phyloP scores from a whole-genome alignment of 352 stramenopile species.

The Pythium aphanidermatum region DNA sequence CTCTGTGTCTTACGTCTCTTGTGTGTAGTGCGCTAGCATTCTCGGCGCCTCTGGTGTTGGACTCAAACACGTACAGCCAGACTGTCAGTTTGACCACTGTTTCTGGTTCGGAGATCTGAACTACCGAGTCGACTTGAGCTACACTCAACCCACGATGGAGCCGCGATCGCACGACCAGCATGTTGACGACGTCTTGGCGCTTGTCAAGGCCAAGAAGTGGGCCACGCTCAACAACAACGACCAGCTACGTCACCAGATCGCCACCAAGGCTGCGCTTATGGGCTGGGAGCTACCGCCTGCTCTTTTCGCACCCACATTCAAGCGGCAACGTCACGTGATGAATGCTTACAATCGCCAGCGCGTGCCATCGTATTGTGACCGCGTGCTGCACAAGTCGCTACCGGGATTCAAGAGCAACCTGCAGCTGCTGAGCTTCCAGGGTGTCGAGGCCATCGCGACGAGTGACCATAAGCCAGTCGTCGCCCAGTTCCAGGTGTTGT shows the following conservation, averaged over 20 bases:
- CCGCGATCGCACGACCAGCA: constrained; percentile 61
- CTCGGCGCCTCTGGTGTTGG: constrained; percentile 48
- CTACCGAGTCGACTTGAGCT: constrained; percentile 76
- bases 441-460: constrained; percentile 56
- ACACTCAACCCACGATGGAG: constrained; percentile 22
- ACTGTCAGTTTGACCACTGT: constrained; percentile 81
- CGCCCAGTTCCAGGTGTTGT: constrained; percentile 44
- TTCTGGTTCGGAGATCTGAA: constrained; percentile 88
- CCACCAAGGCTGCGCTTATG: constrained; percentile 41
- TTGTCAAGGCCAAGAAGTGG: constrained; percentile 64
- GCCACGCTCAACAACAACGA: constrained; percentile 58
- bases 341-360: constrained; percentile 57
- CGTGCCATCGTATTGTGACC: constrained; percentile 81
- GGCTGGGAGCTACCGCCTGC: constrained; percentile 59
- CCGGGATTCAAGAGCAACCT: constrained; percentile 44
- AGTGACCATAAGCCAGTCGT: constrained; percentile 84
- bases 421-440: constrained; percentile 50
- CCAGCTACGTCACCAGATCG: constrained; percentile 67
- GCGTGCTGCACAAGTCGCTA: constrained; percentile 77
- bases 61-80: constrained; percentile 58
- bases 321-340: constrained; percentile 49
- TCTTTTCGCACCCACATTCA: constrained; percentile 81
- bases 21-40: constrained; percentile 60
- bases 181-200: constrained; percentile 50
- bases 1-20: not conserved